These are phyloP conservation scores for Barbarea vulgaris DNA, from an alignment of 345 rosid genomes.

Conservation along the genomic window DNA sequence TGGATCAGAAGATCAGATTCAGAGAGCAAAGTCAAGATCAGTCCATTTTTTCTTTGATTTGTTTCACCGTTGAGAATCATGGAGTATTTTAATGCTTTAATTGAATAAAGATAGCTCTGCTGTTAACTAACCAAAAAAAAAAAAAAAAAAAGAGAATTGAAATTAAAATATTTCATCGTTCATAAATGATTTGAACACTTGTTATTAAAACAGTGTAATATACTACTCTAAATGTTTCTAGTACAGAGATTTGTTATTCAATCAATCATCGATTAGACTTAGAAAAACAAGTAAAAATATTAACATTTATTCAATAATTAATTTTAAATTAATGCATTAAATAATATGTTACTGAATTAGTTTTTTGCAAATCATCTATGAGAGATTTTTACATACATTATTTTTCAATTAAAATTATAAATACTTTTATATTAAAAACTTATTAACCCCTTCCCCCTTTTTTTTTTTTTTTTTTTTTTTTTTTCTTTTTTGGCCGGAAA, in stretches of 20 bases:
- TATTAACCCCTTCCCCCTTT: too few relatives aligned
- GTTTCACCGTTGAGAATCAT: not conserved
- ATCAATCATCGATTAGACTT: not conserved
- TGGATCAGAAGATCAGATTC: not conserved
- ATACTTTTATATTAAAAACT: too few relatives aligned
- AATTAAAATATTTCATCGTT: too few relatives aligned
- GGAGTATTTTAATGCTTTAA: not conserved
- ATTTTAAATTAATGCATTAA: not conserved
- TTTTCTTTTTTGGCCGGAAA: not conserved
- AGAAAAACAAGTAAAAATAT: not conserved
- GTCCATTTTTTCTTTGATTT: not conserved
- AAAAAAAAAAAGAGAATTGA: not conserved
- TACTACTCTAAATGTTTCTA: not conserved
- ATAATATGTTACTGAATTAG: too few relatives aligned
- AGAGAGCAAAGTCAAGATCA: not conserved
- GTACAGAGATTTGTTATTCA: not conserved
- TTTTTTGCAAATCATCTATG: too few relatives aligned
- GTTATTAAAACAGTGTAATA: too few relatives aligned
- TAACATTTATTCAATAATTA: not conserved
- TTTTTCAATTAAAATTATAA: too few relatives aligned
- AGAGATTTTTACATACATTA: too few relatives aligned
- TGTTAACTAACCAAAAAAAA: not conserved
- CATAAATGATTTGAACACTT: too few relatives aligned
- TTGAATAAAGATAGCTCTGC: not conserved
- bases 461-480: too few relatives aligned